Evolutionary conservation across 331 rosid species (phyloP).

Genomic region (Arachis monticola): DNA sequence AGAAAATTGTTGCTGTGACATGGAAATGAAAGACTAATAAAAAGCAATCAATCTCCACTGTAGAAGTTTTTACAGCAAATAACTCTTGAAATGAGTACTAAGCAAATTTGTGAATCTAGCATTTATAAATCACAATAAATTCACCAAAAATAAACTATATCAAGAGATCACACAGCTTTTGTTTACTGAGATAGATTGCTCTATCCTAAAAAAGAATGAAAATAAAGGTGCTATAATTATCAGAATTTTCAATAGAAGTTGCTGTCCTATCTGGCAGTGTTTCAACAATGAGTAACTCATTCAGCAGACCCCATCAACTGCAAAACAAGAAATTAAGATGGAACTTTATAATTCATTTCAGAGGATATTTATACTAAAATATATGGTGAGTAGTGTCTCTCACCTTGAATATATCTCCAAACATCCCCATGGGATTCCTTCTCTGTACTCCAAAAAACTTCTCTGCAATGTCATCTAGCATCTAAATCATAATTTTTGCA

Average conservation of each 20-base stretch:
- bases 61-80: not conserved
- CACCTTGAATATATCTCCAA: slow-evolving; percentile 96
- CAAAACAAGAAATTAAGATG: slow-evolving; percentile 42
- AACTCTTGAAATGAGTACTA: slow-evolving; percentile 6
- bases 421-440: slow-evolving; percentile 90
- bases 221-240: not conserved
- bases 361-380: slow-evolving; percentile 5
- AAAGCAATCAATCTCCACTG: slow-evolving; percentile 6
- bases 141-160: slow-evolving; percentile 17
- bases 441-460: slow-evolving; percentile 83
- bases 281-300: slow-evolving; percentile 35
- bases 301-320: slow-evolving; percentile 84
- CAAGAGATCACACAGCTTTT: slow-evolving; percentile 30
- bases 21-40: not conserved
- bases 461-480: slow-evolving; percentile 85
- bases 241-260: slow-evolving; percentile 30
- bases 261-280: slow-evolving; percentile 19
- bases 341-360: slow-evolving; percentile 8
- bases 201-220: not conserved
- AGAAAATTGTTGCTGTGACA: not conserved
- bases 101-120: slow-evolving; percentile 26
- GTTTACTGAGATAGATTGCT: not conserved
- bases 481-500: slow-evolving; percentile 54
- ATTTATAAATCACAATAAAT: slow-evolving; percentile 27
- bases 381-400: not conserved